Percentiles rank a stretch among this genome's conserved stretches.
Evolutionary conservation across 2,329 filamentous ascomycete species (phyloP).

Genomic region (Graphium sp.): DNA sequence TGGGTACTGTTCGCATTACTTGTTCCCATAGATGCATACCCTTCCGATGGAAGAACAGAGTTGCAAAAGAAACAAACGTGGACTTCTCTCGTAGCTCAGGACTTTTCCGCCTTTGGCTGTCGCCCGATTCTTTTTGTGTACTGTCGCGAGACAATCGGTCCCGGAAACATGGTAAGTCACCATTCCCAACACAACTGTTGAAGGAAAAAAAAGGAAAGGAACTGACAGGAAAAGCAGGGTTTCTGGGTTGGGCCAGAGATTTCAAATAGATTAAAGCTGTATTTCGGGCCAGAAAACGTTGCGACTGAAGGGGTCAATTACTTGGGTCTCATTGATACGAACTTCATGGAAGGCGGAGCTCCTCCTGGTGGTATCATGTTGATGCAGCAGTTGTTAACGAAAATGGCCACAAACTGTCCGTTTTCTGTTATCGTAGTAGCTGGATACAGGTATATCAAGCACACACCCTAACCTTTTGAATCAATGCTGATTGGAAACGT

Average conservation of each 20-base stretch:
- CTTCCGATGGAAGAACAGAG: no score
- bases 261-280: slow-evolving; percentile 7
- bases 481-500: no score
- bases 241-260: slow-evolving; percentile 6
- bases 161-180: slow-evolving; percentile 4
- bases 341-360: slow-evolving; percentile 14
- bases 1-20: no score
- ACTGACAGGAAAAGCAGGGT: slow-evolving; percentile 4
- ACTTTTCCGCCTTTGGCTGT: slow-evolving; percentile 1
- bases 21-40: no score
- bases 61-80: no score
- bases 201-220: neutral
- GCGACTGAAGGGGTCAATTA: slow-evolving; percentile 16
- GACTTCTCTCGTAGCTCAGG: slow-evolving; percentile 1
- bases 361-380: slow-evolving; percentile 13
- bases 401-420: slow-evolving; percentile 18
- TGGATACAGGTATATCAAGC: slow-evolving; percentile 21
- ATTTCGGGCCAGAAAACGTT: slow-evolving; percentile 8
- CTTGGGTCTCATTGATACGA: slow-evolving; percentile 14
- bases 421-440: slow-evolving; percentile 17
- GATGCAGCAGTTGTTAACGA: slow-evolving; percentile 15
- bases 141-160: slow-evolving; percentile 3
- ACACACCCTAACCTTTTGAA: no score
- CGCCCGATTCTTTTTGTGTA: slow-evolving; percentile 5
- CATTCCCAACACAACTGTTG: neutral